Base-by-base conservation (phyloP, 352 stramenopile species). In the Ophiocytium majus region DNA sequence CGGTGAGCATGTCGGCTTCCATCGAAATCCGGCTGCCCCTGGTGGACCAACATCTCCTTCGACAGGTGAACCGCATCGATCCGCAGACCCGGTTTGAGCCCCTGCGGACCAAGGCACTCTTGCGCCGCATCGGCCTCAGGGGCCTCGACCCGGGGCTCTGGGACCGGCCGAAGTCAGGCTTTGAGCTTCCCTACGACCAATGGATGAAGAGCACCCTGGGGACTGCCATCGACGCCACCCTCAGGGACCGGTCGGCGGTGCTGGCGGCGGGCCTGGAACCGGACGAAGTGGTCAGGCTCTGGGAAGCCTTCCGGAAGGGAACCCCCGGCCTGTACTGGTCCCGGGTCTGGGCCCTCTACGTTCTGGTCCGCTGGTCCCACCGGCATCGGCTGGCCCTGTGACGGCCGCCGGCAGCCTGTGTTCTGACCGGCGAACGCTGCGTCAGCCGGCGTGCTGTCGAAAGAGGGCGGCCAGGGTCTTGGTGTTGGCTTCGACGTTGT, bases 311-410 rank as follows among this genome's bases (percentile, higher is more conserved):
- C 57, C 57, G 28, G 57, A 28, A 23, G 57, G 57, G 57, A 28
- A 28, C 57, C 19, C 57, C 57, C 23, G 57, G 57, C 57, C 57
- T 71, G 57, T 71, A 71, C 57, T 71, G 57, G 57, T 71, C 57
- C 57, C 23, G 57, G 57, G 28, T 71, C 57, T 71, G 57, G 57
- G 57, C 57, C 57, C 57, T 71, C 19, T 71, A 71, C 57, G 28
- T 71, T 71, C 19, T 71, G 57, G 23, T 71, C 19, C 28, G 57
- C 19, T 71, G 57, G 57, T 71, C 57, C 57, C 57, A 28, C 28
- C 23, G 19, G 57, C 57, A 71, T 28, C 19, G 57, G 28, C 19
- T 28, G 28, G 57, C 57, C 19, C 23, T 23, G 57, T 71, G 28
- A 71, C 57, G 57, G 23, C 57, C 23, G 57, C n/a, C n/a, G n/a